Percentiles rank a stretch among this genome's conserved stretches.
phyloP scores from a whole-genome alignment of 2,329 filamentous ascomycete genomes.

The Niveomyces coronatus region DNA sequence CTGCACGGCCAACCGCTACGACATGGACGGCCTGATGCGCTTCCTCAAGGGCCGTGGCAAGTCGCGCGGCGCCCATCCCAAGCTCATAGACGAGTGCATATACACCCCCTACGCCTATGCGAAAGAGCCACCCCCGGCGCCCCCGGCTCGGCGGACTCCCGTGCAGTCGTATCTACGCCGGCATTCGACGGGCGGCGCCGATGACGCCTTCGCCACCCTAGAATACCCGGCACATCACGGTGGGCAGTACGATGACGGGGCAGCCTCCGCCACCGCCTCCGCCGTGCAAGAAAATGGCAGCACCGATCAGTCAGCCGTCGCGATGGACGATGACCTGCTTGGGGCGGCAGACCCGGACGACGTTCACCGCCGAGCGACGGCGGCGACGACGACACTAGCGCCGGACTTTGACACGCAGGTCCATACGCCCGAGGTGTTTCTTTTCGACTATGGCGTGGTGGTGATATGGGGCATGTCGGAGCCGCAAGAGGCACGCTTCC shows the following conservation, averaged over 20 bases:
- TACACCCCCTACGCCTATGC: conserved; percentile 88
- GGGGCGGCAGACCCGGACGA: too few species aligned
- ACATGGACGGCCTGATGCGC: conserved; percentile 79
- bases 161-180: conserved; percentile 50
- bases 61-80: conserved; percentile 70
- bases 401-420: conserved; percentile 78
- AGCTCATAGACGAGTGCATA: conserved; percentile 94
- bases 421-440: conserved; percentile 86
- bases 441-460: conserved; percentile 95
- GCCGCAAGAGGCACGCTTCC: conserved; percentile 78
- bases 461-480: conserved; percentile 97
- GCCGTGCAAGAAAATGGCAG: too few species aligned
- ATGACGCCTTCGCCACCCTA: conserved; percentile 14
- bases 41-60: conserved; percentile 81
- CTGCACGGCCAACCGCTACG: conserved; percentile 86
- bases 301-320: conserved; percentile 16
- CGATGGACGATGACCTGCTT: conserved; percentile 24
- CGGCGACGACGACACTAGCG: conserved; percentile 31
- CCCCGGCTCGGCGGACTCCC: conserved; percentile 21
- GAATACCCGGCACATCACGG: conserved; percentile 38
- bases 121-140: conserved; percentile 20
- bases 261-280: too few species aligned
- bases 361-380: conserved; percentile 25
- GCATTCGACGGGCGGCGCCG: conserved; percentile 58
- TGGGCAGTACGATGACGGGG: conserved; percentile 19